Conservation (phyloP, 176 grass and related monocot genomes). For the Otatea glauca region DNA sequence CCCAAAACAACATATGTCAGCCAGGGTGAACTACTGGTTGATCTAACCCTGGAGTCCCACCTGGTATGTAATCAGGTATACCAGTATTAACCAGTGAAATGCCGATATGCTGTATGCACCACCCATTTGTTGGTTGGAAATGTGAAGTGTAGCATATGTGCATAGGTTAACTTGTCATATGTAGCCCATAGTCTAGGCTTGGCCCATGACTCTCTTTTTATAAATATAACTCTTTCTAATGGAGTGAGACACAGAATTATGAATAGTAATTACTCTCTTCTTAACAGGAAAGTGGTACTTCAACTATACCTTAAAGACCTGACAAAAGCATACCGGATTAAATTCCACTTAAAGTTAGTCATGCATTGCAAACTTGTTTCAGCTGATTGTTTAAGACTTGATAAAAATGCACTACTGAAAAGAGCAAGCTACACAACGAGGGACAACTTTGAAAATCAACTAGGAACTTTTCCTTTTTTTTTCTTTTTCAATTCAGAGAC, state of each 20-base stretch:
- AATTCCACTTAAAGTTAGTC: constrained; percentile 11
- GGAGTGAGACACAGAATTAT: background rate
- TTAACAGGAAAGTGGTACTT: background rate
- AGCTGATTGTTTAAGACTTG: constrained; percentile 10
- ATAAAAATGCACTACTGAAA: background rate
- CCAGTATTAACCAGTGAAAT: constrained; percentile 10
- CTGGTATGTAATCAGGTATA: constrained; percentile 17
- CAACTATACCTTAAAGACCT: background rate
- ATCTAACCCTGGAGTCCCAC: background rate
- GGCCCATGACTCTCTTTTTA: background rate
- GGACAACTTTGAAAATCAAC: background rate
- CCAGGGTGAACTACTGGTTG: constrained; percentile 1
- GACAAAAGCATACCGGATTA: constrained; percentile 5
- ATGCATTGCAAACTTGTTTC: constrained; percentile 30
- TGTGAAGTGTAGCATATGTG: background rate
- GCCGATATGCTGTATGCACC: background rate
- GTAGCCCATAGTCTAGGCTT: background rate
- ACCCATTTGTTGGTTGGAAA: background rate
- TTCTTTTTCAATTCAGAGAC: constrained; percentile 8
- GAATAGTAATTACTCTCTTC: background rate
- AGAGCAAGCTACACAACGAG: background rate
- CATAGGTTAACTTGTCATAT: background rate
- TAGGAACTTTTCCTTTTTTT: background rate
- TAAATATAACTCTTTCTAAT: background rate
- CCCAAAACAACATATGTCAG: background rate